Evolutionary conservation across 192 early-diverging fungal genomes (phyloP), one percentile per base, ranked within the genome.

Genomic region (Coemansia sp.): DNA sequence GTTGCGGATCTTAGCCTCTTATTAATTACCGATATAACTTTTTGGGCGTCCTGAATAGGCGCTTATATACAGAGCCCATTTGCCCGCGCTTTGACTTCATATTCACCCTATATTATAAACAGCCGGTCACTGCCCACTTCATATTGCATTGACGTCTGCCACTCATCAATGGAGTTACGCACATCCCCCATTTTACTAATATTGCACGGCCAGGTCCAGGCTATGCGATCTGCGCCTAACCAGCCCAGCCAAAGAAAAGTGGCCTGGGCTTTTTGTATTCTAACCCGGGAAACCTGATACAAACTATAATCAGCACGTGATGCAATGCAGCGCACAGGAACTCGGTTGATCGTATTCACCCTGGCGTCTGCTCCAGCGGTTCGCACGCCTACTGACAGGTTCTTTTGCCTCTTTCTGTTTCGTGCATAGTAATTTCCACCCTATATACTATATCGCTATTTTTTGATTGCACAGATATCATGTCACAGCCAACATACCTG

Each of bases 401-500:
- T 37, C 59, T 52, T 57, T 53, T 47, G n/a, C 7, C 48, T 38
- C 60, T 43, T 43, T 43, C 41, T 43, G 41, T 43, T 16, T 43
- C 41, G 11, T 43, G 13, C 11, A 43, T 12, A 16, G 41, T 43
- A 16, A 16, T 43, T 43, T 43, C 16, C 16, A 16, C 2, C 16
- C 57, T 22, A 2, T 51, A 23, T 23, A 54, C 20, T 54, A 54
- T 54, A 16, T 10, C 45, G 43, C 20, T 19, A 48, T 14, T 19
- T 45, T 23, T 24, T n/a, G 26, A 20, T 43, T 16, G 12, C 11
- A 19, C 29, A 32, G 5, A 32, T 32, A 32, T 7, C 29, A 75
- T 75, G 73, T 26, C 73, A 12, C 29, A 20, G 24, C 22, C 64
- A 12, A 53, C 48, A 6, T 75, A 72, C 59, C 18, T 59, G 23